Base-by-base conservation (phyloP, 1,284 basidiomycete genomes). In the Thecaphora frezii region DNA sequence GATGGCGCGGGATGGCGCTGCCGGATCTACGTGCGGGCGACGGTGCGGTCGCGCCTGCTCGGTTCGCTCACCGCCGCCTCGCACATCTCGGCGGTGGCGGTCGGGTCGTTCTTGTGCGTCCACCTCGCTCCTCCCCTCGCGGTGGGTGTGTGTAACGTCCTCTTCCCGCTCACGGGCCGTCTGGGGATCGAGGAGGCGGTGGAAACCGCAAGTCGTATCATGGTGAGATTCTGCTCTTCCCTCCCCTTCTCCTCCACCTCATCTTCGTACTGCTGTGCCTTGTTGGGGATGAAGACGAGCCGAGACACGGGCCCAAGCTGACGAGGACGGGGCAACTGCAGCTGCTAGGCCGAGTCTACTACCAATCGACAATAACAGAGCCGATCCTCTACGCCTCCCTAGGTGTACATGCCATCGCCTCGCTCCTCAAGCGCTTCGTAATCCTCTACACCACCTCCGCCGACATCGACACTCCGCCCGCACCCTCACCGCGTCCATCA, bases 291-390 rank as follows among this genome's bases (percentile, higher is more conserved):
- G n/a, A n/a, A n/a, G n/a, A n/a, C n/a, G n/a, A n/a, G n/a, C n/a
- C n/a, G n/a, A n/a, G n/a, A n/a, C n/a, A n/a, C n/a, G n/a, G n/a
- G n/a, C n/a, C n/a, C n/a, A n/a, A n/a, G n/a, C n/a, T n/a, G n/a
- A n/a, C n/a, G n/a, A n/a, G n/a, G n/a, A n/a, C n/a, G n/a, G n/a
- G n/a, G n/a, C n/a, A n/a, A n/a, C 53, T 51, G 1, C 61, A 59
- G 74, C 44, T 77, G 39, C 60, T 77, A 3, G 73, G 73, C 0
- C 51, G 75, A 19, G 73, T 73, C 18, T 71, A 60, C 38, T 77
- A 77, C 33, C 33, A 36, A 14, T 36, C 16, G 12, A 18, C 7
- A 7, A 3, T 36, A 16, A 36, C 33, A 4, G 33, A 36, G 18
- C 33, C 33, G 33, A 7, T 36, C 33, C 33, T 36, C 10, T 36